Evolutionary conservation across 2,329 filamentous ascomycete genomes (phyloP), one percentile per base, ranked within the genome.

Genomic region (Pseudopithomyces chartarum): DNA sequence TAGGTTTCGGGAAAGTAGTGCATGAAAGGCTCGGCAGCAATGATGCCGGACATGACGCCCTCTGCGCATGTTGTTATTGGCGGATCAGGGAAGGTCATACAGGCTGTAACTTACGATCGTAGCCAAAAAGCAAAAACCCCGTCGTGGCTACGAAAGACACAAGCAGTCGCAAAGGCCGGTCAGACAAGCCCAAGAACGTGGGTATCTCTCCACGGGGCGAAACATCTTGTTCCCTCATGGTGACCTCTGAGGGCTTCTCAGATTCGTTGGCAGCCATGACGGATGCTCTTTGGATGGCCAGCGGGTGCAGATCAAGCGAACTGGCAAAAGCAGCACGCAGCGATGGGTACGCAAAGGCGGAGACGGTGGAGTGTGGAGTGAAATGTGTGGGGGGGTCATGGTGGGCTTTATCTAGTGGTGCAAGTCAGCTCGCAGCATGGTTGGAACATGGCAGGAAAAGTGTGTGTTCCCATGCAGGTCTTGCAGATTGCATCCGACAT

Each of bases 1-100:
- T 70, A 59, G 2, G 74, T 76, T 55, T 79, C 70, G 0, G 77
- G 77, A 49, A 79, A 79, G 55, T 73, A 73, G 11, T 57, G 50
- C 56, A 69, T 72, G 59, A 75, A 75, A 0, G 69, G 69, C 6
- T 69, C 64, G 2, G 70, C 70, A 1, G 67, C 67, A n/a, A 75
- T 75, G 48, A 75, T 75, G 23, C 72, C 72, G 19, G 68, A 70
- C 72, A 75, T 75, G 53, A 75, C 72, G 52, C 72, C 72, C 64
- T 74, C 68, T 71, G 48, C 6, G 12, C 15, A 32, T n/a, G 12
- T 20, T 6, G 19, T 61, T 42, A 61, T 46, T 33, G 26, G 10
- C 13, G 6, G 5, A 13, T 26, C 7, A 17, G 4, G 22, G 10
- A n/a, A 38, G n/a, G 2, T 4, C 52, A 22, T 49, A 13, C 15